Evolutionary conservation across 148 eudicot genomes (phyloP).

Genomic region (Rhododendron ferrugineum): DNA sequence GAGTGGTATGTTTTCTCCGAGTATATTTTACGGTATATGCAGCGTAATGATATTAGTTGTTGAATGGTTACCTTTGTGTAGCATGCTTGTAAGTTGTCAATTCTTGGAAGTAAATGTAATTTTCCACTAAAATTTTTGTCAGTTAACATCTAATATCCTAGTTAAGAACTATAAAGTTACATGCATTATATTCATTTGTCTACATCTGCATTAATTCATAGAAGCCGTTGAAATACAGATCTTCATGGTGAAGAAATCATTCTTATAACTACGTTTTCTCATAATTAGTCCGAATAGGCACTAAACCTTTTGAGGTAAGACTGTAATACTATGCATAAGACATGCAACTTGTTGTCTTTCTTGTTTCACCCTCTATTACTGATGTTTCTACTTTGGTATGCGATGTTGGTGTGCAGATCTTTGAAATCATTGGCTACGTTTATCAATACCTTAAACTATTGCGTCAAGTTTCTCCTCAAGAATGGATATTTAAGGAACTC

Average conservation of each 20-base stretch:
- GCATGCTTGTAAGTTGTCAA: not conserved
- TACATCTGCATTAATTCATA: not conserved
- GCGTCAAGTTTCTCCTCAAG: constrained; percentile 70
- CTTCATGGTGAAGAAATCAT: not conserved
- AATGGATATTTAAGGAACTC: constrained; percentile 96
- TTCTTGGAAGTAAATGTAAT: not conserved
- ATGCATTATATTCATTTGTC: not conserved
- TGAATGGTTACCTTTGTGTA: too few species aligned
- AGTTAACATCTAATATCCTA: not conserved
- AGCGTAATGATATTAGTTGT: too few species aligned
- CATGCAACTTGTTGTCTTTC: not conserved
- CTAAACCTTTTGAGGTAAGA: not conserved
- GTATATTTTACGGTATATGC: not conserved
- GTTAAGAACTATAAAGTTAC: not conserved
- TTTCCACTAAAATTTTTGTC: not conserved
- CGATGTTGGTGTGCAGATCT: constrained; percentile 41
- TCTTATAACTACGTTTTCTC: not conserved
- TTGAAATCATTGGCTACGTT: constrained; percentile 74
- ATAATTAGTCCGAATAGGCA: not conserved
- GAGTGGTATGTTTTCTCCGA: not conserved
- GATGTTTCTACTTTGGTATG: constrained; percentile 5
- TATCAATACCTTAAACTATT: constrained; percentile 84
- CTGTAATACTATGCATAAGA: not conserved
- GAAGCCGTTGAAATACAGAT: not conserved
- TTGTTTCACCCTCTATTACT: constrained; percentile 5